Conservation (phyloP, 2,329 filamentous ascomycete genomes). For the Seiridium unicorne region DNA sequence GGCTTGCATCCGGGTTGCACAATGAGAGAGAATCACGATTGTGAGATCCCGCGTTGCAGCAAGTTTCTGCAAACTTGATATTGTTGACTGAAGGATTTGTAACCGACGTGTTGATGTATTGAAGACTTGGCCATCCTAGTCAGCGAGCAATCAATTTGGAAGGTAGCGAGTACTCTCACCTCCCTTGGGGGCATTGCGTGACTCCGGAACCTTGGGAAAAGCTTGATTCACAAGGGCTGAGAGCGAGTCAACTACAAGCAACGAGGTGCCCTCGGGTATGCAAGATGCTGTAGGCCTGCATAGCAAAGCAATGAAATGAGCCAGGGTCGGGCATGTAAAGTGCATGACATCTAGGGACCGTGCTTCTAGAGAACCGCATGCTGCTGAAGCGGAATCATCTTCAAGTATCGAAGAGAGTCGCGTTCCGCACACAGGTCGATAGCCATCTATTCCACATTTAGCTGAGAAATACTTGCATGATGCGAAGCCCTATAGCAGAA, state of each 20-base stretch:
- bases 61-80: conserved; percentile 71
- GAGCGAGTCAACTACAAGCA: conserved; percentile 77
- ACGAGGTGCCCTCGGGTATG: conserved; percentile 59
- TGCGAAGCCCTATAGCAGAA: too few species aligned
- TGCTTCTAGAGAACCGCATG: conserved; percentile 7
- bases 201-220: conserved; percentile 61
- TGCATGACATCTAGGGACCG: conserved; percentile 28
- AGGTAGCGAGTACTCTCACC: conserved; percentile 34
- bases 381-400: conserved; percentile 7
- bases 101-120: conserved; percentile 40
- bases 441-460: conserved; percentile 35
- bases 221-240: conserved; percentile 75
- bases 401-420: conserved; percentile 31
- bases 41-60: conserved; percentile 72
- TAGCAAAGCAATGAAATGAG: conserved; percentile 73
- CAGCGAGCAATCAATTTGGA: background rate
- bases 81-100: conserved; percentile 59
- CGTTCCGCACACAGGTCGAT: conserved; percentile 39
- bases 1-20: conserved; percentile 74
- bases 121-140: conserved; percentile 27
- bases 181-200: conserved; percentile 33
- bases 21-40: conserved; percentile 75
- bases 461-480: background rate
- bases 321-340: conserved; percentile 57
- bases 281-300: conserved; percentile 63